phyloP scores from a whole-genome alignment of 2,329 filamentous ascomycete species.

The Colletotrichum eleusines region DNA sequence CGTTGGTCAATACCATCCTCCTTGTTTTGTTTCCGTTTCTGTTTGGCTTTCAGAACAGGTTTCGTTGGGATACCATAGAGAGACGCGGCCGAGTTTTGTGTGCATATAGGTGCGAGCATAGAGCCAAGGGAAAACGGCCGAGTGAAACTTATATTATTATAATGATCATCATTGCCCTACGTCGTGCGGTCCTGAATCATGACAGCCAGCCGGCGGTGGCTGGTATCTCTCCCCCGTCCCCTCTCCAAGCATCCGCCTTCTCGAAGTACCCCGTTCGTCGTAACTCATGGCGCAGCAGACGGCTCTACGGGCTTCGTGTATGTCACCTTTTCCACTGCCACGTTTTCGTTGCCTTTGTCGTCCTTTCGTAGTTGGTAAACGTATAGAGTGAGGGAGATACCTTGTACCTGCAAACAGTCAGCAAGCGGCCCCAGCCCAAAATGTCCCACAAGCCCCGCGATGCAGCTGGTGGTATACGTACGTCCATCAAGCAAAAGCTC shows the following conservation, averaged over 20 bases:
- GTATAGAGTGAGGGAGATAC: conserved; percentile 94
- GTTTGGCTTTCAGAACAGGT: conserved; percentile 11
- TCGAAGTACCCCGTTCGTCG: conserved; percentile 1
- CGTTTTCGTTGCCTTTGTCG: conserved; percentile 80
- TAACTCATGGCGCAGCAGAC: conserved; percentile 61
- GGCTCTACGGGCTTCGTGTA: conserved; percentile 82
- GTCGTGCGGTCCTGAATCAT: conserved; percentile 35
- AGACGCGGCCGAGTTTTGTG: conserved; percentile 16
- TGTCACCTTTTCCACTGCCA: conserved; percentile 87
- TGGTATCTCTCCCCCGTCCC: conserved; percentile 8
- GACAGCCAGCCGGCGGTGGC: conserved; percentile 23
- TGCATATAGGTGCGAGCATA: conserved; percentile 14
- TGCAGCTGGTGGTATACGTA: conserved; percentile 63
- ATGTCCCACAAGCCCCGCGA: too few relatives aligned
- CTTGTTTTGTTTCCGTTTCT: conserved; percentile 31
- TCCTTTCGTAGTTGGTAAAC: conserved; percentile 90
- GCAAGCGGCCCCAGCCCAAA: conserved; percentile 32
- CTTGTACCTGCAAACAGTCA: conserved; percentile 78
- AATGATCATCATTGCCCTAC: conserved; percentile 38
- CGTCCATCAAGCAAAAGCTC: conserved; percentile 98
- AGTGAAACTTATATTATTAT: conserved; percentile 37
- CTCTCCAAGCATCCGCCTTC: conserved; percentile 14
- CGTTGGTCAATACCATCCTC: conserved; percentile 35
- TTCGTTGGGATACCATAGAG: conserved; percentile 30
- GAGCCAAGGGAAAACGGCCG: conserved; percentile 10